Conservation (phyloP, 495 filamentous ascomycete species). For the Penicillium mononematosum region DNA sequence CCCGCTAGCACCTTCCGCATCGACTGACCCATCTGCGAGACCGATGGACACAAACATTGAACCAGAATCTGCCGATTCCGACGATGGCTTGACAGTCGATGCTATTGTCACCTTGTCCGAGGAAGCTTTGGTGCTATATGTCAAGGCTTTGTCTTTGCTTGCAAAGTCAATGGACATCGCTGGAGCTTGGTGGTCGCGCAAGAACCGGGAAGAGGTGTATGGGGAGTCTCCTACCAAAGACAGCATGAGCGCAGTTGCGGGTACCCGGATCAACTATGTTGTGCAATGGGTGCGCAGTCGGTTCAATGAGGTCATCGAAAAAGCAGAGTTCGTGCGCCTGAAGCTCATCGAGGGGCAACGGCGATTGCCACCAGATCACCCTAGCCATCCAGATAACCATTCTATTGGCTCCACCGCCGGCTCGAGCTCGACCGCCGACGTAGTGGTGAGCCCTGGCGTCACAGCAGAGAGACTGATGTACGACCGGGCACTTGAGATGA, state of each 20-base stretch:
- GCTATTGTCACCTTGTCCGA: slow-evolving; percentile 85
- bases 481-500: slow-evolving; percentile 96
- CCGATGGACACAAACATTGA: slow-evolving; percentile 37
- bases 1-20: slow-evolving; percentile 74
- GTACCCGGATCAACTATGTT: slow-evolving; percentile 79
- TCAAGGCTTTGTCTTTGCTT: slow-evolving; percentile 85
- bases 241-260: slow-evolving; percentile 53
- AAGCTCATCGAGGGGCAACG: slow-evolving; percentile 87
- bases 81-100: slow-evolving; percentile 69
- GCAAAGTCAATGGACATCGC: slow-evolving; percentile 97
- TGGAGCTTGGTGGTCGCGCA: slow-evolving; percentile 84
- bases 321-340: slow-evolving; percentile 84
- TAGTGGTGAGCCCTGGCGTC: slow-evolving; percentile 69
- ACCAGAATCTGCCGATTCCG: slow-evolving; percentile 26
- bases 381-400: slow-evolving; percentile 79
- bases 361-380: slow-evolving; percentile 78
- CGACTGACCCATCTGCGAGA: slow-evolving; percentile 45
- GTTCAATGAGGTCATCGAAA: slow-evolving; percentile 96
- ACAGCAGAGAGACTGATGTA: slow-evolving; percentile 98
- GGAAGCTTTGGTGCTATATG: slow-evolving; percentile 92
- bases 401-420: slow-evolving; percentile 47
- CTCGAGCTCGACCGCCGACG: slow-evolving; percentile 59
- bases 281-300: slow-evolving; percentile 93
- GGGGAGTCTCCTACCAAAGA: slow-evolving; percentile 42
- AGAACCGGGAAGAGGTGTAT: slow-evolving; percentile 63